Evolutionary conservation across 495 filamentous ascomycete genomes (phyloP).

Genomic region (Penicillium dipodomyicola): DNA sequence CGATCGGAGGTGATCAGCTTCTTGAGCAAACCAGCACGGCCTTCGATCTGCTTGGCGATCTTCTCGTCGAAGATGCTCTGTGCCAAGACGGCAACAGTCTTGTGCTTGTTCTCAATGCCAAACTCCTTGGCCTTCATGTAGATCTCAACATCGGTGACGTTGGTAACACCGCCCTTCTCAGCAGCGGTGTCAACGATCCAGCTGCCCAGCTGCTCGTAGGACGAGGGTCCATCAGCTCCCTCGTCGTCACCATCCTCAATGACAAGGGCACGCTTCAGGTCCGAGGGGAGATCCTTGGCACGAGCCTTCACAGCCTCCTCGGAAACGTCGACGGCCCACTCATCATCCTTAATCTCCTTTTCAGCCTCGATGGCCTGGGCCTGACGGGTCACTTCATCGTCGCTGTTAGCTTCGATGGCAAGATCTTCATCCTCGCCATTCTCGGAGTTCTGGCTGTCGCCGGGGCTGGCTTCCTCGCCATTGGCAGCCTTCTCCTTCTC

Average conservation of each 20-base stretch:
- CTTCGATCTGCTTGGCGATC: slow-evolving; percentile 80
- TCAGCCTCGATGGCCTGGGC: slow-evolving; percentile 70
- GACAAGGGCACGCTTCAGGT: slow-evolving; percentile 85
- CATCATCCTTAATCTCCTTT: slow-evolving; percentile 71
- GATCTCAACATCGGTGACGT: slow-evolving; percentile 82
- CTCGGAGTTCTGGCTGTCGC: slow-evolving; percentile 71
- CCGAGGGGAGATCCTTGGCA: slow-evolving; percentile 81
- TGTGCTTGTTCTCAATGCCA: slow-evolving; percentile 93
- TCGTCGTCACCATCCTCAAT: slow-evolving; percentile 84
- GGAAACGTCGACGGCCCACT: slow-evolving; percentile 95
- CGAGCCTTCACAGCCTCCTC: slow-evolving; percentile 93
- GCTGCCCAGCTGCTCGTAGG: slow-evolving; percentile 88
- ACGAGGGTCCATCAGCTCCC: slow-evolving; percentile 74
- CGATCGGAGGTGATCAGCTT: slow-evolving; percentile 88
- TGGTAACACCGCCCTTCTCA: slow-evolving; percentile 65
- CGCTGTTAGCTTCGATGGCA: slow-evolving; percentile 74
- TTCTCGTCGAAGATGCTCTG: slow-evolving; percentile 91
- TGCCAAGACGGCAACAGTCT: slow-evolving; percentile 85
- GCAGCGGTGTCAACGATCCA: slow-evolving; percentile 80
- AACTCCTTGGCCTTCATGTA: slow-evolving; percentile 94
- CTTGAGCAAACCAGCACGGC: slow-evolving; percentile 80
- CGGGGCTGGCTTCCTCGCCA: slow-evolving; percentile 68
- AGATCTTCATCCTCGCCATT: slow-evolving; percentile 64
- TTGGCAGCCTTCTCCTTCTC: slow-evolving; percentile 68
- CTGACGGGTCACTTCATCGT: slow-evolving; percentile 87